Evolutionary conservation across 345 rosid species (phyloP), one percentile per base, ranked within the genome.

Genomic region (Euphorbia lathyris): DNA sequence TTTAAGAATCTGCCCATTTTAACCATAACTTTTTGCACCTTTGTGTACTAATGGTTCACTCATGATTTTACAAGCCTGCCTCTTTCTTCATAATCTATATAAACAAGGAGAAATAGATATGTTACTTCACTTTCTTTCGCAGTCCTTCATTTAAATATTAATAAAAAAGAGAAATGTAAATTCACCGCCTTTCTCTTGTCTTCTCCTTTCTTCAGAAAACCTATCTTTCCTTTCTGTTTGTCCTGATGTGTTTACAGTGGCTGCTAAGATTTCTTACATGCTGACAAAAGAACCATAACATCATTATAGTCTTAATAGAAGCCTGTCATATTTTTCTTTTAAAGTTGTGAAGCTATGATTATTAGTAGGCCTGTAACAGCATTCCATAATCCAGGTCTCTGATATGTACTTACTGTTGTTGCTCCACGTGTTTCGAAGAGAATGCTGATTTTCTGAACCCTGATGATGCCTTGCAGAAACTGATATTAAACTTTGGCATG

Each of bases 401-500:
- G n/a, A 48, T 9, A 17, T 50, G 3, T 34, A 48, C 30, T 25
- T 51, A 32, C 17, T 60, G 23, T 63, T 30, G 20, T 17, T 71
- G 12, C 22, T 57, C 11, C 9, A 64, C 14, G 43, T 20, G 25
- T 57, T 66, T 48, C 43, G 47, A 14, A 42, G 68, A 65, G 38
- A 66, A 43, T 32, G 14, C 56, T 19, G 59, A 61, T 57, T 77
- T 48, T 64, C 22, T 62, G 22, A 14, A 11, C 20, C 20, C 9
- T 72, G 68, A 57, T 72, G 42, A 66, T 77, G 40, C 60, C 75
- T 70, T 40, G 51, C 74, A 92, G 99, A 91, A 58, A 95, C 99
- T 78, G 99, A 92, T 85, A 89, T 95, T 71, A 86, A 74, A 68
- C 83, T 95, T 63, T 95, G 99, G 98, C 97, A 95, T 84, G 99